Conservation (phyloP, 1,139 yeast genomes). For the Magnusiomyces paraingens region DNA sequence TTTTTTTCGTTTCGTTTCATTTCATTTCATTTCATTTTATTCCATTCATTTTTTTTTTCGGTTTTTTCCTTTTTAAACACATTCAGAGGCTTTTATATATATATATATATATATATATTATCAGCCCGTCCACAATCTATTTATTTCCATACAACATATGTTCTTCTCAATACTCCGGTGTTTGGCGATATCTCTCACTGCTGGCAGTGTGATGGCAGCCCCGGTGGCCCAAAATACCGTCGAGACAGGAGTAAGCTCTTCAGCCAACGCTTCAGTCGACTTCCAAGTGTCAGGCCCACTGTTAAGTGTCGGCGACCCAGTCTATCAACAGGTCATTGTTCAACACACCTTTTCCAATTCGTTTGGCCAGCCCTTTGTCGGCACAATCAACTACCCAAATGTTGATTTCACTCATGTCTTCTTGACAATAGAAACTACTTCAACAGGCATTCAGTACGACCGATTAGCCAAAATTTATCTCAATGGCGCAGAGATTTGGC, state of each 20-base stretch:
- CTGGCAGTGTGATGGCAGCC: not conserved
- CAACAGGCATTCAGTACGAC: conserved; percentile 68
- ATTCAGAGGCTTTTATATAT: too few relatives aligned
- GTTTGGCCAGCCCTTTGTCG: conserved; percentile 49
- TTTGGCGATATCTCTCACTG: not conserved
- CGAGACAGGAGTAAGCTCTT: not conserved
- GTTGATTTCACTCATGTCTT: conserved; percentile 53
- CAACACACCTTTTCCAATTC: conserved; percentile 44
- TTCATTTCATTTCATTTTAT: too few relatives aligned
- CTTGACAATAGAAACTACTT: conserved; percentile 51
- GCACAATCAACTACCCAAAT: conserved; percentile 33
- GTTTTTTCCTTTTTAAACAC: too few relatives aligned
- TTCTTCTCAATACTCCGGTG: not conserved
- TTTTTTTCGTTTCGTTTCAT: not conserved
- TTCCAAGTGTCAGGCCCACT: conserved; percentile 15
- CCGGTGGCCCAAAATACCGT: not conserved
- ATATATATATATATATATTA: too few relatives aligned
- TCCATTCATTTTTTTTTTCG: too few relatives aligned
- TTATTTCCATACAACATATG: not conserved
- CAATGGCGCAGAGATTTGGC: conserved; percentile 66
- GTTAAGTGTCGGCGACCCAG: conserved; percentile 11
- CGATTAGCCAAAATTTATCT: conserved; percentile 65
- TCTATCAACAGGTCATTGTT: conserved; percentile 8
- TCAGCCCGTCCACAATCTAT: too few relatives aligned
- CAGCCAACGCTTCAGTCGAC: not conserved